Evolutionary conservation across 768 basidiomycete species (phyloP), one percentile per base, ranked within the genome.

Genomic region (Dacryopinax spathularia): DNA sequence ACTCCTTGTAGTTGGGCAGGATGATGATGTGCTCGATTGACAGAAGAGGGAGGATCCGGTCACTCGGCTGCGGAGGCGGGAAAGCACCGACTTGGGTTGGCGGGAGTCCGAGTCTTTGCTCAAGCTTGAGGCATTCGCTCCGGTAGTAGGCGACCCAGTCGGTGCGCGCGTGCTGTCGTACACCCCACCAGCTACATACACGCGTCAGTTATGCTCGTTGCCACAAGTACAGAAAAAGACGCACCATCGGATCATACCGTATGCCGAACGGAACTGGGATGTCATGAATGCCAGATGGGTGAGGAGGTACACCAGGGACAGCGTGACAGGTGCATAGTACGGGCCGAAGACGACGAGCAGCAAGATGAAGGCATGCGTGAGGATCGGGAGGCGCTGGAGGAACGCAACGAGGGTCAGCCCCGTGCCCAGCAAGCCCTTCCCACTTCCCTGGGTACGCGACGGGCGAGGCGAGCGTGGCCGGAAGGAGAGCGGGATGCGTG

Each of bases 1-100:
- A 27, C 34, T 65, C 65, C 33, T 65, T 65, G 62, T 63, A 65
- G 44, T 61, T 62, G 25, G 65, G 65, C 18, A 65, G 27, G 65
- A 65, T 62, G 61, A 65, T 65, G 61, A 65, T 44, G 65, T 65
- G 65, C 27, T 41, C 35, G 2, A 48, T 33, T n/a, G 44, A n/a
- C 43, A 36, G 61, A 20, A 59, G 56, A 59, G 35, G 63, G 59
- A 56, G 63, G 56, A 37, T 64, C 20, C 27, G 48, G 59, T 1
- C 56, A 20, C 20, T 60, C 31, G 48, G 60, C 34, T 27, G 63
- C 56, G 29, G 63, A 48, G 25, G 63, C 20, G 59, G 33, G 63
- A 37, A 64, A 20, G 37, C 20, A 59, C 60, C 20, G 3, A 25
- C 7, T 15, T n/a, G 33, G 18, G 36, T 60, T 18, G 34, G 63